Conservation (phyloP, 495 filamentous ascomycete genomes). For the Acidomyces sp. region DNA sequence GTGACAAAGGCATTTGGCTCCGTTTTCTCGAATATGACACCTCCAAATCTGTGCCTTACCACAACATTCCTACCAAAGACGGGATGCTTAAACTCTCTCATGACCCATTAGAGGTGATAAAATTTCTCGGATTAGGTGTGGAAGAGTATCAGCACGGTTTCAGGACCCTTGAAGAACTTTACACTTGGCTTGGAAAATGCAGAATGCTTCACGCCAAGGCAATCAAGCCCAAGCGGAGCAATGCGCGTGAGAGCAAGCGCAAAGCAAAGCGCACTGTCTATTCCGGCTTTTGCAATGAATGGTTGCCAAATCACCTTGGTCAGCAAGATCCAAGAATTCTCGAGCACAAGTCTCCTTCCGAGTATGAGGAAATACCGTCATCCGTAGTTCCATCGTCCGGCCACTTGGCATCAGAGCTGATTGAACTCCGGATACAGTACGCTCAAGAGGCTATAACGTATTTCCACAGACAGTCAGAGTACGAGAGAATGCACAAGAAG, state of each 20-base stretch:
- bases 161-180: constrained; percentile 38
- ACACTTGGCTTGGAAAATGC: constrained; percentile 39
- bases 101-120: constrained; percentile 38
- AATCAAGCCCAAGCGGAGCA: constrained; percentile 27
- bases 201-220: constrained; percentile 35
- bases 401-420: not conserved
- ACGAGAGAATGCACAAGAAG: constrained; percentile 9
- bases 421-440: constrained; percentile 4
- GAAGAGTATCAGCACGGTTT: constrained; percentile 33
- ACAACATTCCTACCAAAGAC: constrained; percentile 36
- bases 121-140: constrained; percentile 45
- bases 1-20: constrained; percentile 44
- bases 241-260: constrained; percentile 38
- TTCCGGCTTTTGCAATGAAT: constrained; percentile 41
- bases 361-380: no score
- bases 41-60: not conserved
- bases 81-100: constrained; percentile 43
- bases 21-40: constrained; percentile 43
- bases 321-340: not conserved
- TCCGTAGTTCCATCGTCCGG: not conserved
- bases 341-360: no score
- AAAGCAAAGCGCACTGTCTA: constrained; percentile 37
- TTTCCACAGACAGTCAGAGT: constrained; percentile 23
- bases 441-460: constrained; percentile 18
- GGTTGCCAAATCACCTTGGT: constrained; percentile 12